These are phyloP conservation scores for Funneliformis mosseae DNA, from an alignment of 192 early-diverging fungal species.

Conservation along the genomic window DNA sequence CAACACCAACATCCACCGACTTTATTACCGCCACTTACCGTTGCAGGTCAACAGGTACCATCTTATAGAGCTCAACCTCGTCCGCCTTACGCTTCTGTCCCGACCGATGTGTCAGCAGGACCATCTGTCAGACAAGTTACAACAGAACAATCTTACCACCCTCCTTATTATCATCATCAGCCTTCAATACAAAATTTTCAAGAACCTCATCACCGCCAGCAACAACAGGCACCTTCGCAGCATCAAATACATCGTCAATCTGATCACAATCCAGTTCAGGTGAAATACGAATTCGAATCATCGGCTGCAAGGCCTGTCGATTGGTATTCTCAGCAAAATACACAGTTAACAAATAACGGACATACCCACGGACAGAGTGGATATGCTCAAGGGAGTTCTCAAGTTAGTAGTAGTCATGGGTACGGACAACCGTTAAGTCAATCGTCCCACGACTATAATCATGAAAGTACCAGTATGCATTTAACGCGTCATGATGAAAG, in stretches of 20 bases:
- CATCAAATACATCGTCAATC: background rate
- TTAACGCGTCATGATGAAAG: slow-evolving; percentile 6
- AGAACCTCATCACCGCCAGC: background rate
- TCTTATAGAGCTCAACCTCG: background rate
- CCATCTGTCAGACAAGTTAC: background rate
- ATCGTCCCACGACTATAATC: background rate
- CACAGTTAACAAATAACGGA: background rate
- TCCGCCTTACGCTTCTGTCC: background rate
- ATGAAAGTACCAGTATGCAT: slow-evolving; percentile 4
- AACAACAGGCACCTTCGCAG: background rate
- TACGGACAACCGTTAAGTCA: background rate
- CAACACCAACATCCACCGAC: slow-evolving; percentile 6
- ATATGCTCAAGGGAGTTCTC: background rate
- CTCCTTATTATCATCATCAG: background rate
- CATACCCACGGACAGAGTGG: background rate
- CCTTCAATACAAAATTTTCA: background rate
- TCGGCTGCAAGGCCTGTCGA: background rate
- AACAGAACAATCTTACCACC: background rate
- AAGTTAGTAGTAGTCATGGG: background rate
- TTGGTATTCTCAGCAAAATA: background rate
- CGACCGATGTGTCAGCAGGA: background rate
- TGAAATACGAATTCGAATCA: background rate
- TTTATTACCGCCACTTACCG: slow-evolving; percentile 2
- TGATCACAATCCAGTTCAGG: slow-evolving; percentile 3
- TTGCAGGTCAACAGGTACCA: slow-evolving; percentile 8